phyloP scores from a whole-genome alignment of 768 basidiomycete species.

The Grammothele lineata region DNA sequence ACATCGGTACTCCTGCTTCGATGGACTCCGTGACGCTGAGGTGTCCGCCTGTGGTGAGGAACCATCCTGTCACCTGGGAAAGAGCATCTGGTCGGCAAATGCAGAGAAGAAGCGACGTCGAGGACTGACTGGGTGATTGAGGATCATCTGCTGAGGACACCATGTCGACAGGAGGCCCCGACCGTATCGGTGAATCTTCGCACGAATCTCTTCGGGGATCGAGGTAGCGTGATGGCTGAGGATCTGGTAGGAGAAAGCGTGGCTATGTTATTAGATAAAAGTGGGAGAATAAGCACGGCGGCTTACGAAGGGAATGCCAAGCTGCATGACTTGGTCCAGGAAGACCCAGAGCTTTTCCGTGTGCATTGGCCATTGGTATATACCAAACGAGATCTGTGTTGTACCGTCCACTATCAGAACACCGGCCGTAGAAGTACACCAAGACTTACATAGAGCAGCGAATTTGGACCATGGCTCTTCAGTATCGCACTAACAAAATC shows the following conservation, averaged over 20 bases:
- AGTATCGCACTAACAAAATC: slow-evolving; percentile 13
- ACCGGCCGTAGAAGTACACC: not conserved
- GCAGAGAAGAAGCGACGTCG: not conserved
- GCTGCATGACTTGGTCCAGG: slow-evolving; percentile 20
- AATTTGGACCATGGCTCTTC: slow-evolving; percentile 15
- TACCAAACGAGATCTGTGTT: slow-evolving; percentile 22
- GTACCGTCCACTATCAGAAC: not conserved
- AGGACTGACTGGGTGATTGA: slow-evolving; percentile 19
- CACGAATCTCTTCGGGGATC: slow-evolving; percentile 13
- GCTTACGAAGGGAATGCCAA: slow-evolving; percentile 20
- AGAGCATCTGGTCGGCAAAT: not conserved
- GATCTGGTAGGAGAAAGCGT: slow-evolving; percentile 8
- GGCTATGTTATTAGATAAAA: not conserved
- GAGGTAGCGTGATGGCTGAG: slow-evolving; percentile 12
- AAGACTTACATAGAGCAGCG: slow-evolving; percentile 19
- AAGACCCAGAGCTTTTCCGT: slow-evolving; percentile 20
- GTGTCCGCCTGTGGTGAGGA: slow-evolving; percentile 23
- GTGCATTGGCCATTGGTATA: slow-evolving; percentile 17
- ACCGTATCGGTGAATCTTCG: slow-evolving; percentile 14
- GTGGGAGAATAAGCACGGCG: not conserved
- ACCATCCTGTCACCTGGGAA: slow-evolving; percentile 22
- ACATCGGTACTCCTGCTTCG: slow-evolving; percentile 18
- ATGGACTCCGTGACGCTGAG: slow-evolving; percentile 22
- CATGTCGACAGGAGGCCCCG: slow-evolving; percentile 17
- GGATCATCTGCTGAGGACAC: slow-evolving; percentile 23